phyloP scores from a whole-genome alignment of 1,284 basidiomycete species.

The Ganoderma sp. region DNA sequence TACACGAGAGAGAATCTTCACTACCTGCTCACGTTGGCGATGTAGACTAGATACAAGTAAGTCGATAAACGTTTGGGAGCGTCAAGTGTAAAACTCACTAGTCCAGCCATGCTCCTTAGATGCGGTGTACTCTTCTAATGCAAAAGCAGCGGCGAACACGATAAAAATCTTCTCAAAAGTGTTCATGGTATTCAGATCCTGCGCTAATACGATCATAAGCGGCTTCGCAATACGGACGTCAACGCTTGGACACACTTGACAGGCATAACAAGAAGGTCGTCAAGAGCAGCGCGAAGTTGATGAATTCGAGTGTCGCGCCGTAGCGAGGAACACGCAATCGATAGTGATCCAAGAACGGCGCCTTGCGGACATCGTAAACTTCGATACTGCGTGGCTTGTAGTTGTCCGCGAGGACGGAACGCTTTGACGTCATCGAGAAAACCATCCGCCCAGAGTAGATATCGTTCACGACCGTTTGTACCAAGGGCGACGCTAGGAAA shows the following conservation, averaged over 20 bases:
- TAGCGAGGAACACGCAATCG: conserved; percentile 85
- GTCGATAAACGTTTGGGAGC: no score
- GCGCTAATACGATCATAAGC: conserved; percentile 49
- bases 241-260: conserved; percentile 49
- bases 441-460: conserved; percentile 79
- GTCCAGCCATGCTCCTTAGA: conserved; percentile 85
- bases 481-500: conserved; percentile 79
- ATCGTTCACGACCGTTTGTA: conserved; percentile 83
- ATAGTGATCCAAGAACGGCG: conserved; percentile 86
- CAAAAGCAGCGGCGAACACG: conserved; percentile 76
- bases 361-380: conserved; percentile 73
- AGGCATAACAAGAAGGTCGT: conserved; percentile 78
- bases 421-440: conserved; percentile 66
- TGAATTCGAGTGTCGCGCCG: conserved; percentile 78
- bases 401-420: conserved; percentile 83
- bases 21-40: conserved; percentile 66
- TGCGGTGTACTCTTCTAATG: conserved; percentile 82
- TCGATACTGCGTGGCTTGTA: conserved; percentile 81
- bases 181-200: conserved; percentile 56
- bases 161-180: conserved; percentile 76
- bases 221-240: neutral
- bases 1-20: neutral
- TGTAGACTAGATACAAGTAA: conserved; percentile 62
- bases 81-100: conserved; percentile 54
- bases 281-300: conserved; percentile 74